A percentile compares a stretch with the other conserved stretches of the same genome.
These are phyloP conservation scores for Incumbomyces delicatus DNA, from an alignment of 2,329 filamentous ascomycete genomes.

Conservation along the genomic window DNA sequence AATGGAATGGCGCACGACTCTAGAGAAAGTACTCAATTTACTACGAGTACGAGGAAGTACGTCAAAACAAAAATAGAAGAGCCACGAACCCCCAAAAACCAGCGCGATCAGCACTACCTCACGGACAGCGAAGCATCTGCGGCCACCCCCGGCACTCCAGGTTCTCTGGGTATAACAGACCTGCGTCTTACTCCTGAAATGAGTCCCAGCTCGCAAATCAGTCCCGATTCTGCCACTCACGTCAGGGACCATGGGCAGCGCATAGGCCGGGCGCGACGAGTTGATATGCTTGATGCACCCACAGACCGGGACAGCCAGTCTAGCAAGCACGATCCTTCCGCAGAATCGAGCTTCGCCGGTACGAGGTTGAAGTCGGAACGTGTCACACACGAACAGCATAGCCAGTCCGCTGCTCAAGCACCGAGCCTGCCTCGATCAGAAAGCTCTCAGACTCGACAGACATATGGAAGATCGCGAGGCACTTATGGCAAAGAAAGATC, in stretches of 20 bases:
- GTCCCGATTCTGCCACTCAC: neutral
- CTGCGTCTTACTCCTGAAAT: constrained; percentile 15
- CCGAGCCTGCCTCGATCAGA: constrained; percentile 1
- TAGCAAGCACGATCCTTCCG: neutral
- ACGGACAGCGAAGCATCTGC: constrained; percentile 5
- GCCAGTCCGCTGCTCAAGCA: neutral
- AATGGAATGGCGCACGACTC: too few species aligned
- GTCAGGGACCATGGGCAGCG: neutral
- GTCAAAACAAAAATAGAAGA: constrained; percentile 1
- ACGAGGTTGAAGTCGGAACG: neutral
- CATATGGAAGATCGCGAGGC: constrained; percentile 7
- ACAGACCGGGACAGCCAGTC: neutral
- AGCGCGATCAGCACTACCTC: constrained; percentile 9
- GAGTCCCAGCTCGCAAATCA: neutral
- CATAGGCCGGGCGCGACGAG: constrained; percentile 10
- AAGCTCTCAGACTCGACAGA: constrained; percentile 2
- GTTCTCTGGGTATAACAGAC: constrained; percentile 14
- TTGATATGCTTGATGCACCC: constrained; percentile 18
- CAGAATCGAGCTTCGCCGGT: neutral
- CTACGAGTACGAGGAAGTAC: neutral
- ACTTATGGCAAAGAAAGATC: constrained; percentile 53
- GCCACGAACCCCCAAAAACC: constrained; percentile 15
- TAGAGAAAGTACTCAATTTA: too few species aligned
- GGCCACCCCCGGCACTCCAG: constrained; percentile 16
- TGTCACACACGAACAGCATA: neutral